Percentiles rank a stretch among this genome's conserved stretches.
Conservation (phyloP, 2,329 filamentous ascomycete genomes). For the Pyrenophora graminea region DNA sequence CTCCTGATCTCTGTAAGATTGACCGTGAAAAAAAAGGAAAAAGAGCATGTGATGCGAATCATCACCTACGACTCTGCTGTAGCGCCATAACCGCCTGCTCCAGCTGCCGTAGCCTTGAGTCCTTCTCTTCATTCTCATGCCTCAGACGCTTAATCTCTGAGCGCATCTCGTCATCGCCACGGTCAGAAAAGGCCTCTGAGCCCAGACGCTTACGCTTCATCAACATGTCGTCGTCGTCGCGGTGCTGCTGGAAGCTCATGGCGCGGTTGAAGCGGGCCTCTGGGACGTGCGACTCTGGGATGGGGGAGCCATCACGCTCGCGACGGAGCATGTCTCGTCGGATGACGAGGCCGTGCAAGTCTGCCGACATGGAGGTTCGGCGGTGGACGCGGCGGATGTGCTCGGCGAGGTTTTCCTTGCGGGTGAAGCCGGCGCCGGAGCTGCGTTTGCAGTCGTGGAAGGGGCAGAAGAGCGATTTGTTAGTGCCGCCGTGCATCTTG, state of each 20-base stretch:
- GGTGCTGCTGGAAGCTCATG: conserved; percentile 26
- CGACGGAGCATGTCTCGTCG: conserved; percentile 27
- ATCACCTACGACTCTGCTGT: conserved; percentile 34
- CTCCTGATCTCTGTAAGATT: too few relatives aligned
- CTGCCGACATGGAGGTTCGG: conserved; percentile 43
- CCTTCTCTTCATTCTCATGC: conserved; percentile 49
- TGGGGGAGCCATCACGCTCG: conserved; percentile 24
- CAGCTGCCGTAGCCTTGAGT: conserved; percentile 42
- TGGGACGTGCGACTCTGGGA: conserved; percentile 28
- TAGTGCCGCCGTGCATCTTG: conserved; percentile 83
- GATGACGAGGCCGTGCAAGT: conserved; percentile 41
- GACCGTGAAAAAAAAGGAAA: too few relatives aligned
- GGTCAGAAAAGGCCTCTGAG: conserved; percentile 31
- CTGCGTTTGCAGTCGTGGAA: conserved; percentile 87
- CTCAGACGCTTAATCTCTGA: conserved; percentile 49
- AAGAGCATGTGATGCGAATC: too few relatives aligned
- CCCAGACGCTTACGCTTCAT: conserved; percentile 42
- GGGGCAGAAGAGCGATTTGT: conserved; percentile 85
- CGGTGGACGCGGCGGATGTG: conserved; percentile 86
- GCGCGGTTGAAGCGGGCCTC: conserved; percentile 33
- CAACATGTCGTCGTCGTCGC: conserved; percentile 30
- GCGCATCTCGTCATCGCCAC: conserved; percentile 41
- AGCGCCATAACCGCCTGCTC: conserved; percentile 42
- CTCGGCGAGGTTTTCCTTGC: conserved; percentile 92
- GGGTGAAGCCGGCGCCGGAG: conserved; percentile 84